Evolutionary conservation across 2,329 filamentous ascomycete species (phyloP), one percentile per base, ranked within the genome.

Genomic region (Fusarium sambucinum): DNA sequence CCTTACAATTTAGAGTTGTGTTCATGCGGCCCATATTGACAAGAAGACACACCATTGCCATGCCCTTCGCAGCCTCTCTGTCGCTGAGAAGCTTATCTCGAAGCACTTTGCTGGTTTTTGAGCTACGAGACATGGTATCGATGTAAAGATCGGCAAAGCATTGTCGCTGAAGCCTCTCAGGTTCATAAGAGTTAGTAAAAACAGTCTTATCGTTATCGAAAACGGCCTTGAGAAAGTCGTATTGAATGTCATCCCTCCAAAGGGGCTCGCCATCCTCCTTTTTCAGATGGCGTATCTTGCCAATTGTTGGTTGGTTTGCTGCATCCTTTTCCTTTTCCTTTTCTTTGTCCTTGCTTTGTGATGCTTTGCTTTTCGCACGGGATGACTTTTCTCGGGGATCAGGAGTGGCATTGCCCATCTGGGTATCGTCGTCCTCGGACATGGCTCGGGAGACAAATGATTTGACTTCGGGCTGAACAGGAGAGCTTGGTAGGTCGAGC

Each of bases 1-100:
- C 58, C 89, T 77, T 83, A 97, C 94, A 98, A 77, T 99, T 99
- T 47, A 99, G 84, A 0, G 96, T 99, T 3, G 96, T 99, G 80
- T 99, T 99, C 96, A 99, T 99, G 68, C 96, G 87, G 60, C 96
- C 96, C 68, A 99, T 92, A 76, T 99, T 99, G 78, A 99, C 96
- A 74, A 99, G 83, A 69, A 99, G 83, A 80, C 96, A 99, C 61
- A 99, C 95, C 96, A 99, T 99, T 54, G 96, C 96, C 96, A 99
- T 99, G 76, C 93, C 95, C 78, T 97, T 94, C 35, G 95, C 96
- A 23, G 94, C 94, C 69, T 93, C 90, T 75, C 93, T 90, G 78
- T 99, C 96, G 71, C 91, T 96, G 75, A 97, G 86, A 69, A 99
- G 86, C 83, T 99, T 98, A 80, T 99, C 96, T 79, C 97, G 93